phyloP scores from a whole-genome alignment of 2,329 filamentous ascomycete genomes.

The Calonectria montana region DNA sequence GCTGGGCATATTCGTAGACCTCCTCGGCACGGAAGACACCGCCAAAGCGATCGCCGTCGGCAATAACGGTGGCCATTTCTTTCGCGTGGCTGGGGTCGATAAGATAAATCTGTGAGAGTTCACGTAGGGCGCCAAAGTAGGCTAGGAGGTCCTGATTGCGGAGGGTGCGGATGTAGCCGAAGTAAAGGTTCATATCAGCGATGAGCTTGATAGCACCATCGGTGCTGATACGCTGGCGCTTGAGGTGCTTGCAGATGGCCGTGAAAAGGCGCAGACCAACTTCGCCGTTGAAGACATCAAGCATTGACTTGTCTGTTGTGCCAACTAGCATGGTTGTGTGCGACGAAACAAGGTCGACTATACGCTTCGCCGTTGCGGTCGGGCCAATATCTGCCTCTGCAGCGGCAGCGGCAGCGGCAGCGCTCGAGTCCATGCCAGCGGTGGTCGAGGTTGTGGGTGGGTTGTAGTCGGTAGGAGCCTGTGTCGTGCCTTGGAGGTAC shows the following conservation, averaged over 20 bases:
- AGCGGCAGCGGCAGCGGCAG: constrained; percentile 39
- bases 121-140: constrained; percentile 92
- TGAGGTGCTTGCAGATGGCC: constrained; percentile 95
- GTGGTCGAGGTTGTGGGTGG: constrained; percentile 56
- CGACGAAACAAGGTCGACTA: constrained; percentile 86
- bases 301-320: constrained; percentile 96
- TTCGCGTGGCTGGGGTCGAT: constrained; percentile 88
- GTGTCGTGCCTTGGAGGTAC: constrained; percentile 90
- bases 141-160: constrained; percentile 85
- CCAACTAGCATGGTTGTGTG: constrained; percentile 95
- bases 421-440: constrained; percentile 30
- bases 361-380: constrained; percentile 80
- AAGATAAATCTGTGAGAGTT: constrained; percentile 94
- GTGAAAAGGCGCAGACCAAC: constrained; percentile 93
- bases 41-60: constrained; percentile 88
- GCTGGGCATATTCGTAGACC: constrained; percentile 96
- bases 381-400: constrained; percentile 68
- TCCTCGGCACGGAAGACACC: constrained; percentile 96
- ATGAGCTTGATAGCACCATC: constrained; percentile 93
- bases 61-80: constrained; percentile 94
- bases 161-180: constrained; percentile 83
- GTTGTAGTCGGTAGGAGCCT: constrained; percentile 90
- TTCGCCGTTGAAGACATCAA: constrained; percentile 98
- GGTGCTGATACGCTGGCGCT: constrained; percentile 91
- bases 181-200: constrained; percentile 96